Conservation (phyloP, 108 stramenopile species). For the Nitzschia putrida region DNA sequence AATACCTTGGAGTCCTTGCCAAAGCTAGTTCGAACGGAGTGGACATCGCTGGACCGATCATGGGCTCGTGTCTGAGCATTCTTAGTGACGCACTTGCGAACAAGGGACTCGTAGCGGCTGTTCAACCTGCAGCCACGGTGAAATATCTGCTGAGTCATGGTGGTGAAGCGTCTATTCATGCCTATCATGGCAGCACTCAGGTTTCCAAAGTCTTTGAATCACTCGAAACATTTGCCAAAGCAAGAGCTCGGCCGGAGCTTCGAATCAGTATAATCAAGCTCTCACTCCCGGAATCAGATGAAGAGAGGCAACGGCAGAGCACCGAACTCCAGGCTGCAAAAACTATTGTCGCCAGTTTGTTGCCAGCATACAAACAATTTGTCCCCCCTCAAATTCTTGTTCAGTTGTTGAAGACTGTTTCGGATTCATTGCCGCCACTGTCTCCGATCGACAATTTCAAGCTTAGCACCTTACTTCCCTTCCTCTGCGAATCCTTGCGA, state of each 20-base stretch:
- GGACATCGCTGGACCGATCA: conserved; percentile 14
- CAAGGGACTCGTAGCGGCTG: neutral
- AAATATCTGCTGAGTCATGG: conserved; percentile 25
- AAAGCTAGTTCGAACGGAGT: conserved; percentile 20
- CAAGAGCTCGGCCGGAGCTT: neutral
- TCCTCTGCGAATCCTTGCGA: conserved; percentile 55
- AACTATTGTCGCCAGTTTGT: conserved; percentile 9
- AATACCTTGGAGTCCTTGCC: conserved; percentile 16
- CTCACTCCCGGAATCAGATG: conserved; percentile 3
- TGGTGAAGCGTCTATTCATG: conserved; percentile 16
- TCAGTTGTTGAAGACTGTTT: conserved; percentile 23
- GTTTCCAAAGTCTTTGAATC: conserved; percentile 17
- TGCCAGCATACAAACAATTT: conserved; percentile 28
- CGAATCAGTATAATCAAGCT: conserved; percentile 21
- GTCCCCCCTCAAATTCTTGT: conserved; percentile 19
- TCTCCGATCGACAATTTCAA: conserved; percentile 51
- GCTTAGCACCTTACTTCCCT: conserved; percentile 55
- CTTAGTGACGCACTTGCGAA: neutral
- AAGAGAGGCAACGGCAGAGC: conserved; percentile 2
- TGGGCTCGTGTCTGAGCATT: conserved; percentile 12
- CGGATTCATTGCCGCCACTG: conserved; percentile 65
- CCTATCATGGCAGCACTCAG: conserved; percentile 22
- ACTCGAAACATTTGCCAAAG: neutral
- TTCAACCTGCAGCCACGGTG: conserved; percentile 7
- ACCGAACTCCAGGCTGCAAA: conserved; percentile 9